Base-by-base conservation (phyloP, 2,329 filamentous ascomycete species). In the Chaetomium sp. region DNA sequence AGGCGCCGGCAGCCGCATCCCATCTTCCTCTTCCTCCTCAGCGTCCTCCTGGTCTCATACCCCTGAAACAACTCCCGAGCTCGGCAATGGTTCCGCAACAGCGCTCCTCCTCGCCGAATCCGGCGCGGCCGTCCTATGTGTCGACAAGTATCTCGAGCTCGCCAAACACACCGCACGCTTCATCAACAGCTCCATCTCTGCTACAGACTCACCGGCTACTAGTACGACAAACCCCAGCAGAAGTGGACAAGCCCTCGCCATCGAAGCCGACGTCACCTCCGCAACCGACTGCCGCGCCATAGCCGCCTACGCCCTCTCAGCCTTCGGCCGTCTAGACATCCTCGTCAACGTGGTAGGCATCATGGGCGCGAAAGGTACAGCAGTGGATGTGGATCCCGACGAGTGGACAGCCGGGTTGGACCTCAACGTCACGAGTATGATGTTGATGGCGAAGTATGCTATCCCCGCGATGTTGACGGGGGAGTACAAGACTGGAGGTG, bases 311-410 rank as follows among this genome's bases (percentile, higher is more conserved):
- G 75, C 82, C 0, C 11, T 82, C 1, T 57, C 71, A 2, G 62
- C 67, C 1, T 86, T 79, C 59, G 81, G 81, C 0, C 71, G 79
- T 1, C 60, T 87, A 1, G 82, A 87, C 62, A 82, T 87, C 43
- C 69, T 87, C 0, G 71, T 87, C 38, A 87, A 87, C 63, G 82
- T 81, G 54, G 84, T 87, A 1, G 85, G 85, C 0, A 71, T 86
- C 19, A 74, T 74, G 4, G 85, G 85, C 0, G 76, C 82, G 0
- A 54, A 69, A 1, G 85, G 85, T 0, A 84, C 79, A 1, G 82
- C 83, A 0, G 72, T 81, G 1, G 78, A 82, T 0, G 78, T 86
- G 0, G 80, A 86, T 62, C 78, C 84, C 72, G 74, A 67, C 0
- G 71, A 74, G 9, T 88, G 81, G 81, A 72, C 77, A 0, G 74